Percentiles rank a stretch among this genome's conserved stretches.
Conservation (phyloP, 495 filamentous ascomycete genomes). For the Penicillium dipodomyicola region DNA sequence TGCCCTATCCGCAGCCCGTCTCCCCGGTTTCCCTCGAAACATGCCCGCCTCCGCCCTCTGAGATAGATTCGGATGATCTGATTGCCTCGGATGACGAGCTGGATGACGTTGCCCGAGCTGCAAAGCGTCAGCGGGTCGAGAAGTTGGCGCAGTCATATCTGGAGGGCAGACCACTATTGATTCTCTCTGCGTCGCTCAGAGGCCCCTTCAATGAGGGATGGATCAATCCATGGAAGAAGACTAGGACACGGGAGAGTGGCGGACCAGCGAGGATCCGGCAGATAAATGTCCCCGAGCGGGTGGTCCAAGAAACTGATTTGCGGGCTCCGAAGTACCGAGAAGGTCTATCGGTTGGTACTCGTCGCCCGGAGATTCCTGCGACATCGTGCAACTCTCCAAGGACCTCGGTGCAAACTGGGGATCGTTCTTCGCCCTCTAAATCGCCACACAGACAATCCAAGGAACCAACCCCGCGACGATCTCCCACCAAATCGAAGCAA, state of each 20-base stretch:
- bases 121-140: conserved; percentile 58
- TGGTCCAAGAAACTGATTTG: conserved; percentile 25
- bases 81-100: conserved; percentile 61
- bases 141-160: conserved; percentile 57
- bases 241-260: conserved; percentile 14
- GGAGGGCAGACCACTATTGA: conserved; percentile 53
- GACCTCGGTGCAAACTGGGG: neutral
- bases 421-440: conserved; percentile 1
- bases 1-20: conserved; percentile 41
- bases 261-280: neutral
- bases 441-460: conserved; percentile 6
- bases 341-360: conserved; percentile 6
- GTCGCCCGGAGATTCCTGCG: neutral
- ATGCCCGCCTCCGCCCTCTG: conserved; percentile 41
- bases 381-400: neutral
- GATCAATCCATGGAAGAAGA: conserved; percentile 62
- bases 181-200: conserved; percentile 59
- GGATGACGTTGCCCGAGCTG: conserved; percentile 42
- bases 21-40: conserved; percentile 44
- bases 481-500: conserved; percentile 10
- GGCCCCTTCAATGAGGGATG: conserved; percentile 65
- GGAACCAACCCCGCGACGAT: neutral
- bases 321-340: conserved; percentile 8
- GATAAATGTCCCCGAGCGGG: conserved; percentile 1
- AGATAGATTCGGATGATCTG: conserved; percentile 42